Percentiles rank a stretch among this genome's conserved stretches.
Conservation (phyloP, 2,329 filamentous ascomycete species). For the Ophiostoma ips region DNA sequence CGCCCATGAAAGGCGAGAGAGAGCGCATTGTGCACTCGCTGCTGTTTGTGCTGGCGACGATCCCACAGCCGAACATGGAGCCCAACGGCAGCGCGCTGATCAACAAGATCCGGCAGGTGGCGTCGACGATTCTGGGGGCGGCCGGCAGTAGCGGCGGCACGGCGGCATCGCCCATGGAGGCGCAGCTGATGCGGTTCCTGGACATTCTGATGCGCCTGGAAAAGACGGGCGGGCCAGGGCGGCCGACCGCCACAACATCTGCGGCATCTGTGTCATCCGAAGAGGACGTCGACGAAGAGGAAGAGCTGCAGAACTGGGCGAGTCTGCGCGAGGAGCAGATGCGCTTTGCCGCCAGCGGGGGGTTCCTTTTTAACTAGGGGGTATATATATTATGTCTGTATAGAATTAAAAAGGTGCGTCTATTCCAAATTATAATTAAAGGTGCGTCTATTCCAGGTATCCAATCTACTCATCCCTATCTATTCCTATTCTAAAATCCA, state of each 20-base stretch:
- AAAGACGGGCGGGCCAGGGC: constrained; percentile 32
- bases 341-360: constrained; percentile 26
- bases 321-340: constrained; percentile 66
- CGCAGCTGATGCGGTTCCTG: constrained; percentile 57
- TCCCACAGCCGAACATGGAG: constrained; percentile 77
- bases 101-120: constrained; percentile 73
- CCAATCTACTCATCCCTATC: no score
- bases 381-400: neutral
- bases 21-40: constrained; percentile 73
- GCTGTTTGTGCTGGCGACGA: constrained; percentile 57
- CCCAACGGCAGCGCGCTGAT: constrained; percentile 52
- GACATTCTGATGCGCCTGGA: constrained; percentile 64
- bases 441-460: no score
- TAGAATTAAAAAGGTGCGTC: neutral
- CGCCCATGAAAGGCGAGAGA: constrained; percentile 60
- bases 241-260: constrained; percentile 14
- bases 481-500: no score
- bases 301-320: constrained; percentile 64
- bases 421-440: no score
- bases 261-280: neutral
- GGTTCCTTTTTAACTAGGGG: constrained; percentile 5
- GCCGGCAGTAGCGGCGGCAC: neutral
- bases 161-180: constrained; percentile 37
- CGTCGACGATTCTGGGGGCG: constrained; percentile 47
- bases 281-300: constrained; percentile 37